Evolutionary conservation across 148 eudicot species (phyloP).

Genomic region (Arbutus unedo): DNA sequence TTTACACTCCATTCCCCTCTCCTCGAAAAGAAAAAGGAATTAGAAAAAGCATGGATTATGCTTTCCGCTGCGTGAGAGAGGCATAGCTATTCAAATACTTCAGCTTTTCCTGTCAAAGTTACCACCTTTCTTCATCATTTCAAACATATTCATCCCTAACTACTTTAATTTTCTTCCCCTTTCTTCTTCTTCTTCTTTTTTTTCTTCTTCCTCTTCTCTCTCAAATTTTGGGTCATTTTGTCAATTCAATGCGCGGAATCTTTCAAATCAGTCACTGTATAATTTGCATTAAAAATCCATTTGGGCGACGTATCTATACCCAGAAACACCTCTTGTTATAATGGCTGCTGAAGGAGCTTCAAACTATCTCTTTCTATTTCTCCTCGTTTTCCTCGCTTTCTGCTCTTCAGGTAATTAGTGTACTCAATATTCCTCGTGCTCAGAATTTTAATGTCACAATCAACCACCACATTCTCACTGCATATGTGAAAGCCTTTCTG

Average conservation of each 20-base stretch:
- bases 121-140: slow-evolving; percentile 23
- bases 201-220: neutral
- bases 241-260: slow-evolving; percentile 12
- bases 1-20: neutral
- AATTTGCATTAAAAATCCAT: slow-evolving; percentile 23
- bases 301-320: slow-evolving; percentile 23
- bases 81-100: slow-evolving; percentile 20
- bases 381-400: slow-evolving; percentile 31
- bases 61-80: slow-evolving; percentile 17
- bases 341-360: slow-evolving; percentile 50
- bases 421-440: neutral
- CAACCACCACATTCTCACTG: neutral
- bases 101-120: slow-evolving; percentile 41
- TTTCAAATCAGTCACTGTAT: slow-evolving; percentile 20
- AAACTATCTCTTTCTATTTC: slow-evolving; percentile 28
- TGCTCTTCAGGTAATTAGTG: slow-evolving; percentile 48
- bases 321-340: slow-evolving; percentile 21
- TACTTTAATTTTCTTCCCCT: slow-evolving; percentile 34
- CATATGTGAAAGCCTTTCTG: neutral
- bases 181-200: neutral
- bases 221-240: slow-evolving; percentile 21
- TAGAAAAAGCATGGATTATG: slow-evolving; percentile 20
- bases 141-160: slow-evolving; percentile 21
- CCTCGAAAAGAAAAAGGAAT: slow-evolving; percentile 15
- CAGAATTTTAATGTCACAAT: neutral